Evolutionary conservation across 2,329 filamentous ascomycete genomes (phyloP), one percentile per base, ranked within the genome.

Genomic region (Sporothrix protearum): DNA sequence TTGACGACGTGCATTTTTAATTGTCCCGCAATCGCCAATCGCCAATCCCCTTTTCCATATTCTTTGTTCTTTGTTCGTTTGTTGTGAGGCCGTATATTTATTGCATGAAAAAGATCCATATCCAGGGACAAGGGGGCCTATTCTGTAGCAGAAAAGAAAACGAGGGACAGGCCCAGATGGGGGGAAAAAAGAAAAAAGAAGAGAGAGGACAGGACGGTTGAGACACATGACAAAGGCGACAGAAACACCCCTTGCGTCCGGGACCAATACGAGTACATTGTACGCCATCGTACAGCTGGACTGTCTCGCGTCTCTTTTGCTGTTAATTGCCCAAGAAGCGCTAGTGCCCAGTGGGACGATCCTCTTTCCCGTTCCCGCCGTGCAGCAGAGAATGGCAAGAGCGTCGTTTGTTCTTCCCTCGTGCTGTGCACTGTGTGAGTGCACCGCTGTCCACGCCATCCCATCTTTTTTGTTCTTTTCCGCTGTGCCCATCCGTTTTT

Each of bases 31-130:
- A n/a, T n/a, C n/a, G n/a, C n/a, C n/a, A n/a, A n/a, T n/a, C n/a
- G n/a, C 45, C 64, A 67, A 51, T 51, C 64, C 28, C 45, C 36
- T 16, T 16, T 36, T 47, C 51, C 28, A 12, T 53, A 49, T 53
- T 53, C 45, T 49, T n/a, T 33, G 42, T 57, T 53, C 66, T 68
- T n/a, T 66, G 63, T 49, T 45, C 36, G 64, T 36, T 66, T 51
- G 64, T 51, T 67, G 28, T 51, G 64, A 67, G 45, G 64, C 64
- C 25, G 49, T 67, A 51, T 7, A 36, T 16, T 28, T 36, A 49
- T 10, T 45, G 36, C 59, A 28, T 64, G 10, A 39, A 39, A 39
- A 42, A 12, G n/a, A 12, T 16, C 10, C n/a, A 28, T 22, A 28
- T 45, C 36, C n/a, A 64, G 59, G 36, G 59, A 64, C 45, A 25